Evolutionary conservation across 2,329 filamentous ascomycete species (phyloP).

Genomic region (Stachybotrys chartarum): DNA sequence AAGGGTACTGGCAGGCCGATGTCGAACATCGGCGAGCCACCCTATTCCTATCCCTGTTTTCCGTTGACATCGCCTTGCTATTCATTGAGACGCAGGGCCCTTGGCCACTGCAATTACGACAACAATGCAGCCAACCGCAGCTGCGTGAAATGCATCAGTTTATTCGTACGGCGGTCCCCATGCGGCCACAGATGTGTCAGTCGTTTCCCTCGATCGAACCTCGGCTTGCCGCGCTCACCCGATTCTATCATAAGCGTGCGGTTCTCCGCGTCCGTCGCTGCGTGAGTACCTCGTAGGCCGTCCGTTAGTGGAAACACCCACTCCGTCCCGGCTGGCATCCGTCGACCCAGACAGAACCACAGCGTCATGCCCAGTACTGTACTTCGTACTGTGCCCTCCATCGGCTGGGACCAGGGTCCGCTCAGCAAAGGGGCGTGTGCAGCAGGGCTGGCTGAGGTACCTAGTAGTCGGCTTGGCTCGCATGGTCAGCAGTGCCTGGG

Average conservation of each 20-base stretch:
- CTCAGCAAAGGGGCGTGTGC: background rate
- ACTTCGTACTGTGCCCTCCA: background rate
- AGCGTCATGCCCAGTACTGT: background rate
- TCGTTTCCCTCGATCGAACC: no score
- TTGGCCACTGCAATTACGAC: background rate
- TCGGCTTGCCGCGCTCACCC: no score
- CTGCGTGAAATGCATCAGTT: background rate
- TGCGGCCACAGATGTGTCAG: no score
- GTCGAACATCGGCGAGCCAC: background rate
- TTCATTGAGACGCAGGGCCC: background rate
- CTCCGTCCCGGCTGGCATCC: background rate
- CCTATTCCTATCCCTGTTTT: background rate
- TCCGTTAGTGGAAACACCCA: background rate
- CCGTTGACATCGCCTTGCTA: background rate
- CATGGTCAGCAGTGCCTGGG: background rate
- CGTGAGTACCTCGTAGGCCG: background rate
- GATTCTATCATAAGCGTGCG: no score
- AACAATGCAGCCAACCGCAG: background rate
- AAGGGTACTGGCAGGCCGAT: background rate
- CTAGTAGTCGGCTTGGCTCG: background rate
- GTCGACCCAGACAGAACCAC: background rate
- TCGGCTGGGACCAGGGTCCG: background rate
- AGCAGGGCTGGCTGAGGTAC: background rate
- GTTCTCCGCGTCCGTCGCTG: background rate
- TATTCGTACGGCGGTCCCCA: no score